These are phyloP conservation scores for Diplodia mutila DNA, from an alignment of 2,329 filamentous ascomycete genomes.

Conservation along the genomic window DNA sequence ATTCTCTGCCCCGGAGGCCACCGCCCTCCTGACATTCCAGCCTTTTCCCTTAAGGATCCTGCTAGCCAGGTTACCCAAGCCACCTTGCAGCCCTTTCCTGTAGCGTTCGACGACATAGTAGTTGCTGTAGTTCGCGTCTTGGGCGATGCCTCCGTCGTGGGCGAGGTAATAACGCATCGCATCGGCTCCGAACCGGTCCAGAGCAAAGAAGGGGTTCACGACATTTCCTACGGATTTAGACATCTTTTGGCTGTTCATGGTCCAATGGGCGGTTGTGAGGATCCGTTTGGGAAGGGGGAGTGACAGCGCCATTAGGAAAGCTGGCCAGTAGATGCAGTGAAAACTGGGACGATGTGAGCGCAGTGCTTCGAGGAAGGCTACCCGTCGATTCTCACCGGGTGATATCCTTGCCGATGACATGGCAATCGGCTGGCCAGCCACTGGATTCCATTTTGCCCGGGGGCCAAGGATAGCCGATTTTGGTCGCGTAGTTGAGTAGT, in stretches of 20 bases:
- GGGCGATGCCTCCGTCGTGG: conserved; percentile 72
- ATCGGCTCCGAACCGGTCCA: conserved; percentile 87
- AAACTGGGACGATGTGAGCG: conserved; percentile 54
- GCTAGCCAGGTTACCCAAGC: conserved; percentile 78
- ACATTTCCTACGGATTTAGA: conserved; percentile 95
- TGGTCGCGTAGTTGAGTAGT: conserved; percentile 89
- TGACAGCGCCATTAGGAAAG: conserved; percentile 85
- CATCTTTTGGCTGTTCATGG: conserved; percentile 90
- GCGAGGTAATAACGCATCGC: conserved; percentile 87
- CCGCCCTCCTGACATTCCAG: conserved; percentile 68
- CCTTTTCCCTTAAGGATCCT: conserved; percentile 69
- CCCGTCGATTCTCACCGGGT: conserved; percentile 56
- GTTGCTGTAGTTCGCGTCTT: conserved; percentile 88
- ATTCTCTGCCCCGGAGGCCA: conserved; percentile 45
- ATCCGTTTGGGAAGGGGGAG: conserved; percentile 78
- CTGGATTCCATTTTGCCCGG: conserved; percentile 60
- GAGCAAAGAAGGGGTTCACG: conserved; percentile 89
- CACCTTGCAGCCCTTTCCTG: conserved; percentile 75
- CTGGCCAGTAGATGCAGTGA: conserved; percentile 98
- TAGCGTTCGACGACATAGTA: conserved; percentile 73
- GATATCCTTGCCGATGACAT: conserved; percentile 96
- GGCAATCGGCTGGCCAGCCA: conserved; percentile 89
- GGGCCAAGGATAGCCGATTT: conserved; percentile 81
- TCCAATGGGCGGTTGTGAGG: conserved; percentile 94
- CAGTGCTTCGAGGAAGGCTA: background rate